Conservation (phyloP, 345 rosid genomes). For the Iberis pinnata region DNA sequence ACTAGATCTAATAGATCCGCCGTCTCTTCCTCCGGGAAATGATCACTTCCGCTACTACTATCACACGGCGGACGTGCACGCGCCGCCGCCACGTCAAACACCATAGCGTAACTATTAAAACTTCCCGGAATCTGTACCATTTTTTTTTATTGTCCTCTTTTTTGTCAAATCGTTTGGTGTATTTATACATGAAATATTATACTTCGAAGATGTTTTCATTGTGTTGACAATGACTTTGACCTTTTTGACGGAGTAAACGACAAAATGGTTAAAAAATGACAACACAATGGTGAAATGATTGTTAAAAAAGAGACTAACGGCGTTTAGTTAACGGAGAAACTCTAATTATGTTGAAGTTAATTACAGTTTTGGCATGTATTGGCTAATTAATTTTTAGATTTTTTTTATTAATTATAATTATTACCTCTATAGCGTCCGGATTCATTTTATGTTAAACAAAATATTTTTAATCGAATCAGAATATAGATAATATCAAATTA, state of each 20-base stretch:
- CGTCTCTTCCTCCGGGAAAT: constrained; percentile 36
- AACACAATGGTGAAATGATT: constrained; percentile 26
- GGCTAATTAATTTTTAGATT: neutral
- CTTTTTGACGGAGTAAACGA: constrained; percentile 22
- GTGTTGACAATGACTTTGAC: constrained; percentile 18
- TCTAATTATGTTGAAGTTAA: neutral
- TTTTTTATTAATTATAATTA: no score
- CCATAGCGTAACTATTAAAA: constrained; percentile 35
- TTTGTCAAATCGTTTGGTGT: no score
- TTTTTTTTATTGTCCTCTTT: constrained; percentile 17
- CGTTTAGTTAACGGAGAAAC: constrained; percentile 14
- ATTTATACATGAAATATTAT: neutral
- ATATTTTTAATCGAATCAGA: neutral
- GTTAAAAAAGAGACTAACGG: neutral
- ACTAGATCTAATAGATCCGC: constrained; percentile 65
- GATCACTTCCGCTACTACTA: constrained; percentile 81
- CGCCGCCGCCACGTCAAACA: constrained; percentile 37
- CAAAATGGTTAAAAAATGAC: constrained; percentile 14
- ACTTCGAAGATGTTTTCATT: constrained; percentile 9
- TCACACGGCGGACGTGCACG: constrained; percentile 33
- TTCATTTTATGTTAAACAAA: neutral
- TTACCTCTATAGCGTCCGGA: constrained; percentile 1
- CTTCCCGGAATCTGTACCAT: constrained; percentile 30
- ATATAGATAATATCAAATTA: neutral
- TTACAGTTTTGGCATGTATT: constrained; percentile 1